Percentiles rank a stretch among this genome's conserved stretches.
Conservation (phyloP, 2,329 filamentous ascomycete species). For the Coniochaeta hoffmannii region DNA sequence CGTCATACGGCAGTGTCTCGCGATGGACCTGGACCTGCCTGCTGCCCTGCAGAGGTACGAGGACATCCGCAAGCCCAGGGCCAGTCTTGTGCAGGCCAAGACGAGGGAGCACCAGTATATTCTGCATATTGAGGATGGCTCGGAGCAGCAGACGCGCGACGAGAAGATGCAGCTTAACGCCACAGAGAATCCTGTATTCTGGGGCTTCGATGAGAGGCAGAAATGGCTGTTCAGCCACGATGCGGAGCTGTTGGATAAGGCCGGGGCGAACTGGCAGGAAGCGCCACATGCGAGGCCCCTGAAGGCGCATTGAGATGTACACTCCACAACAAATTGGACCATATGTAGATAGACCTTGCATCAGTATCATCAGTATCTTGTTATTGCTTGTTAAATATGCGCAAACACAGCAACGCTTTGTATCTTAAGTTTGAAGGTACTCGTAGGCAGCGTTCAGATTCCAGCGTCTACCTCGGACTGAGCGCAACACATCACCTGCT, state of each 20-base stretch:
- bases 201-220: constrained; percentile 20
- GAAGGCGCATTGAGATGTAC: no score
- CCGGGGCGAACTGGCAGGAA: constrained; percentile 10
- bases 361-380: no score
- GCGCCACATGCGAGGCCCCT: no score
- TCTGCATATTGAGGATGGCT: constrained; percentile 16
- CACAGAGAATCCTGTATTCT: constrained; percentile 15
- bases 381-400: no score
- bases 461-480: no score
- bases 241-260: constrained; percentile 10
- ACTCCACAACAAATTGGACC: no score
- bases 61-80: constrained; percentile 4
- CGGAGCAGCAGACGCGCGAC: constrained; percentile 13
- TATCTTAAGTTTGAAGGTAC: no score
- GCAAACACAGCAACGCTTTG: no score
- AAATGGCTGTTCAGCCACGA: constrained; percentile 24
- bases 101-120: constrained; percentile 15
- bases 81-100: constrained; percentile 12
- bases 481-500: no score
- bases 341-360: no score
- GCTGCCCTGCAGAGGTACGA: not conserved
- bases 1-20: not conserved
- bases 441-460: no score
- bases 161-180: constrained; percentile 8
- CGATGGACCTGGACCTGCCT: not conserved